phyloP scores from a whole-genome alignment of 805 yeast genomes.

The Sugiyamaella floridensis region DNA sequence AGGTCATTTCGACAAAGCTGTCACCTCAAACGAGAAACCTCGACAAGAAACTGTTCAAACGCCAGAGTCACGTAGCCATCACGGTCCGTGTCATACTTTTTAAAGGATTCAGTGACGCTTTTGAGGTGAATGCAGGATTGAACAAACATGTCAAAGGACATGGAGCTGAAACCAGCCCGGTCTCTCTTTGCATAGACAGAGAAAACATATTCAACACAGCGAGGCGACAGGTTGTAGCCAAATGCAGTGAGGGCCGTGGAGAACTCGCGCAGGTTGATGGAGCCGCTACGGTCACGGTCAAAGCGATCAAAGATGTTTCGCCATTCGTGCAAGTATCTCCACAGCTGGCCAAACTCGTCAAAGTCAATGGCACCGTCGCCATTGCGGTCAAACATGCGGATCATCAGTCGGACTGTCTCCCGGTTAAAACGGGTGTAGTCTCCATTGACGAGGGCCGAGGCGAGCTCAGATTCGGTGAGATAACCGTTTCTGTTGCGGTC shows the following conservation, averaged over 20 bases:
- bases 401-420: slow-evolving; percentile 55
- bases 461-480: slow-evolving; percentile 51
- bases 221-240: slow-evolving; percentile 55
- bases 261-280: slow-evolving; percentile 60
- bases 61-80: slow-evolving; percentile 45
- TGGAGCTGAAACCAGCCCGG: slow-evolving; percentile 27
- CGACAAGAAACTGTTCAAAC: slow-evolving; percentile 34
- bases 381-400: slow-evolving; percentile 52
- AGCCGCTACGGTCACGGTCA: slow-evolving; percentile 52
- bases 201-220: slow-evolving; percentile 51
- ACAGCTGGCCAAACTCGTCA: slow-evolving; percentile 56
- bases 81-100: slow-evolving; percentile 65
- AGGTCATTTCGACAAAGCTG: not conserved
- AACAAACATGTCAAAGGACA: slow-evolving; percentile 76
- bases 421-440: slow-evolving; percentile 58
- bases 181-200: slow-evolving; percentile 43
- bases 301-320: slow-evolving; percentile 55
- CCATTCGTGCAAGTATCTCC: slow-evolving; percentile 66
- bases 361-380: slow-evolving; percentile 41
- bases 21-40: slow-evolving; percentile 27
- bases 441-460: slow-evolving; percentile 52
- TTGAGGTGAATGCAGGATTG: slow-evolving; percentile 72
- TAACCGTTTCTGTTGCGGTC: slow-evolving; percentile 47
- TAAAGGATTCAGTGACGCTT: slow-evolving; percentile 70
- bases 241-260: slow-evolving; percentile 54